These are phyloP conservation scores for Danielia reshetovae DNA, from an alignment of 805 yeast species.

Conservation along the genomic window DNA sequence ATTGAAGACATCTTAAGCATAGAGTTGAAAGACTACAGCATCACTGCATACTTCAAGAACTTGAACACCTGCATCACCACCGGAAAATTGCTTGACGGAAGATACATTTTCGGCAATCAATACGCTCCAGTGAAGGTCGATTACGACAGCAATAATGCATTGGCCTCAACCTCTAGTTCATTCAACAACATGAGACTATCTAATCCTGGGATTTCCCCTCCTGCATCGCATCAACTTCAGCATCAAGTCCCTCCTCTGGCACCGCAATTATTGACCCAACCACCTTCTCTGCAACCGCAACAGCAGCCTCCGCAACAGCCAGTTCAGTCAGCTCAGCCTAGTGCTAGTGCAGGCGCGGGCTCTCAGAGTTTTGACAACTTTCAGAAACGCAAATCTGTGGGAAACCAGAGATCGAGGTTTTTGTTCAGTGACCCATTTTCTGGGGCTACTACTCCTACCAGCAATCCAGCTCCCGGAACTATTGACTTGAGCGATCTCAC, in stretches of 20 bases:
- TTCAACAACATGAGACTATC: conserved; percentile 28
- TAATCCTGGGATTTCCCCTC: conserved; percentile 31
- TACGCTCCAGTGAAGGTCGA: conserved; percentile 36
- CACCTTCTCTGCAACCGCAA: not conserved
- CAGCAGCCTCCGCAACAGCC: conserved; percentile 6
- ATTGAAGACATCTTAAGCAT: conserved; percentile 50
- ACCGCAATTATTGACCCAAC: conserved; percentile 3
- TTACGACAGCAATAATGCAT: conserved; percentile 17
- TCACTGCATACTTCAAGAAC: conserved; percentile 35
- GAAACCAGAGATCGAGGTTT: conserved; percentile 62
- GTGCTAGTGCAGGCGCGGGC: conserved; percentile 7
- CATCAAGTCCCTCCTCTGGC: conserved; percentile 5
- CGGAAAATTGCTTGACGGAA: conserved; percentile 37
- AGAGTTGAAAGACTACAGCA: conserved; percentile 38
- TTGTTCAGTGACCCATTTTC: conserved; percentile 61
- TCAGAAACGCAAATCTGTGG: conserved; percentile 51
- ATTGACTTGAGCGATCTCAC: conserved; percentile 34
- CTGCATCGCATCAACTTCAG: conserved; percentile 16
- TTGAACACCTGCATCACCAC: conserved; percentile 39
- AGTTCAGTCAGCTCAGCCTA: conserved; percentile 12
- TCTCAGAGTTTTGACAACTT: conserved; percentile 21
- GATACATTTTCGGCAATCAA: conserved; percentile 35
- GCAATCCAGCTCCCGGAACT: conserved; percentile 22
- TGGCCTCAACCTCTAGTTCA: conserved; percentile 15
- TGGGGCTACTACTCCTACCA: conserved; percentile 13